phyloP scores from a whole-genome alignment of 2,329 filamentous ascomycete species.

The Ophiocordyceps australis region DNA sequence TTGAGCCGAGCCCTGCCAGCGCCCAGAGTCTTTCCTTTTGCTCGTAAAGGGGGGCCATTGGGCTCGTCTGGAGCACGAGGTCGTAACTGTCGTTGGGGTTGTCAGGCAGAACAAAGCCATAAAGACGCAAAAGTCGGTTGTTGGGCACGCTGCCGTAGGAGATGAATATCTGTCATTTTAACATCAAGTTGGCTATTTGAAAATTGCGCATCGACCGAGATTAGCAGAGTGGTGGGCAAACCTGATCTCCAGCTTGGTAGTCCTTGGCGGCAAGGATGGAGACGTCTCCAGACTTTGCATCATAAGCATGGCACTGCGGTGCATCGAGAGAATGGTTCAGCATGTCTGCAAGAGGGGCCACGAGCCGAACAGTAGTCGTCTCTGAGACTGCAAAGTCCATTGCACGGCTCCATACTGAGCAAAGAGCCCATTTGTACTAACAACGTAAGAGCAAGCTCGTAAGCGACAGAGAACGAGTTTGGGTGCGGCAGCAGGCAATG shows the following conservation, averaged over 20 bases:
- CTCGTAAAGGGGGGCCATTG: conserved; percentile 13
- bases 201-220: conserved; percentile 1
- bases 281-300: conserved; percentile 11
- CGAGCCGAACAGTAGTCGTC: conserved; percentile 4
- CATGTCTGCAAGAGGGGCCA: conserved; percentile 18
- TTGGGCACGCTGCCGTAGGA: conserved; percentile 14
- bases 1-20: conserved; percentile 12
- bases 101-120: conserved; percentile 15
- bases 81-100: conserved; percentile 18
- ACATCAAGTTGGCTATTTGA: conserved; percentile 1
- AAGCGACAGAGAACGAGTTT: conserved; percentile 1
- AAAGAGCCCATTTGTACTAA: conserved; percentile 18
- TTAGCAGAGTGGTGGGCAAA: conserved; percentile 5
- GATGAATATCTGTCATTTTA: conserved; percentile 11
- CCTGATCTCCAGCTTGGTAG: conserved; percentile 16
- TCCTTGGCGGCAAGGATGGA: conserved; percentile 8
- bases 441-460: conserved; percentile 2
- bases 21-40: conserved; percentile 15
- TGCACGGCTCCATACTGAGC: conserved; percentile 9
- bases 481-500: conserved; percentile 1
- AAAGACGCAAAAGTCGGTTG: conserved; percentile 16
- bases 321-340: conserved; percentile 15
- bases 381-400: conserved; percentile 12
- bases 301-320: conserved; percentile 15
- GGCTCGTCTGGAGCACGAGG: conserved; percentile 14